Percentiles rank a stretch among this genome's conserved stretches.
Evolutionary conservation across 2,329 filamentous ascomycete genomes (phyloP).

Genomic region (Botryosphaeria dothidea): DNA sequence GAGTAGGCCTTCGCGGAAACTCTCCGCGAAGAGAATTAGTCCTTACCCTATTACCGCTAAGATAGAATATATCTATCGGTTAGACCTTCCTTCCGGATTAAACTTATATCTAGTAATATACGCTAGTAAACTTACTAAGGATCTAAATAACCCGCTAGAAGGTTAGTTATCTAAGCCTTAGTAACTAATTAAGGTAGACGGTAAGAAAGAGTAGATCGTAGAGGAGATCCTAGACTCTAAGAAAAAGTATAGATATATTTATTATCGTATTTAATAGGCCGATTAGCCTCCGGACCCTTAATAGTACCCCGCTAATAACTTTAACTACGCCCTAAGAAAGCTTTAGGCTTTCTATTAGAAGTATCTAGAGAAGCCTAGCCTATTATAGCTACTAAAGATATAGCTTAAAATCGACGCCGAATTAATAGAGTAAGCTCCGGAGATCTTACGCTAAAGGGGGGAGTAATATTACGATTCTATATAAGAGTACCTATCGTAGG

Average conservation of each 20-base stretch:
- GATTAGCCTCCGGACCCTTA: background rate
- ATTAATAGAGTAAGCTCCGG: too few species aligned
- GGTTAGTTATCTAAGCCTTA: background rate
- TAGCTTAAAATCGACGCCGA: too few species aligned
- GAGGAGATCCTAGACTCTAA: background rate
- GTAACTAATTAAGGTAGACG: background rate
- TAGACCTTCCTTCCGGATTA: conserved; percentile 41
- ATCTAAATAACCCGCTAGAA: conserved; percentile 24
- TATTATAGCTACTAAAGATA: conserved; percentile 24
- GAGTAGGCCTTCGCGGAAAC: conserved; percentile 35
- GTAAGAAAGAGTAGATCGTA: background rate
- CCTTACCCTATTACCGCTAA: conserved; percentile 47
- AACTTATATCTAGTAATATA: conserved; percentile 44
- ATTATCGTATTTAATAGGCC: background rate
- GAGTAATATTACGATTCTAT: too few species aligned
- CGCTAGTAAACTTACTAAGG: conserved; percentile 48
- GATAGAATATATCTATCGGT: conserved; percentile 44
- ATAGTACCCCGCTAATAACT: background rate
- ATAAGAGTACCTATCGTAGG: too few species aligned
- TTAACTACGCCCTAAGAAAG: too few species aligned
- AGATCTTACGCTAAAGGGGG: too few species aligned
- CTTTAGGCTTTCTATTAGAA: background rate
- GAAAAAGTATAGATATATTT: background rate
- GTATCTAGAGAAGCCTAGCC: conserved; percentile 23
- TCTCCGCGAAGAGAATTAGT: conserved; percentile 42